Base-by-base conservation (phyloP, 352 stramenopile genomes). In the Globisporangium lucens region DNA sequence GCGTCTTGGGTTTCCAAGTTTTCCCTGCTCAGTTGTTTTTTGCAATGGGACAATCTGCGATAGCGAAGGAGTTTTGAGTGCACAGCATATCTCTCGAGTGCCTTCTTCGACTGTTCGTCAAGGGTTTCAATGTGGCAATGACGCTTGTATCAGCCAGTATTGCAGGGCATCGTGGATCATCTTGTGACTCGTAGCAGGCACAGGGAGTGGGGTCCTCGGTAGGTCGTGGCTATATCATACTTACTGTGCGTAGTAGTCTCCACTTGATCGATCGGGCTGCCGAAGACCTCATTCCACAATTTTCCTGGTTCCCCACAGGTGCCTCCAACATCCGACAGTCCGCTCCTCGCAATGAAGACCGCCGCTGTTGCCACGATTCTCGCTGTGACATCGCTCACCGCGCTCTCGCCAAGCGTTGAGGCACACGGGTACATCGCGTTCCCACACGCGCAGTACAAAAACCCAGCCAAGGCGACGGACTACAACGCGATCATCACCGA, bases 371-470 rank as follows among this genome's bases (percentile, higher is more conserved):
- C 52, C 20, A 57, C 52, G 52, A 57, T 57, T 6, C 52, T 57
- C 12, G 52, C 52, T 4, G 24, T 9, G 24, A 57, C 52, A 27
- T 57, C 27, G 27, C 52, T 57, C 13, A 13, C 52, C 5, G 24
- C 52, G 4, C 52, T 57, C 52, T 35, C 52, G 4, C 52, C 52
- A 12, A 57, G 52, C 30, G 60, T 30, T 29, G 15, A 38, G 12
- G 82, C 79, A 3, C 82, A 90, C 63, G 82, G 82, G 57, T 88
- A 82, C 74, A 63, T 90, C 9, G 72, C 78, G 33, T 71, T 78
- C 10, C 79, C 80, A 10, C 61, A 47, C 0, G 78, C 78, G 17
- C 69, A 85, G 56, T 88, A 82, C 65, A 53, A 74, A 41, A 58
- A 75, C 29, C 6, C 70, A 1, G 58, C 66, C 29, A 73, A 52